Evolutionary conservation across 2,329 filamentous ascomycete genomes (phyloP), one percentile per base, ranked within the genome.

Genomic region (Fusarium mundagurra): DNA sequence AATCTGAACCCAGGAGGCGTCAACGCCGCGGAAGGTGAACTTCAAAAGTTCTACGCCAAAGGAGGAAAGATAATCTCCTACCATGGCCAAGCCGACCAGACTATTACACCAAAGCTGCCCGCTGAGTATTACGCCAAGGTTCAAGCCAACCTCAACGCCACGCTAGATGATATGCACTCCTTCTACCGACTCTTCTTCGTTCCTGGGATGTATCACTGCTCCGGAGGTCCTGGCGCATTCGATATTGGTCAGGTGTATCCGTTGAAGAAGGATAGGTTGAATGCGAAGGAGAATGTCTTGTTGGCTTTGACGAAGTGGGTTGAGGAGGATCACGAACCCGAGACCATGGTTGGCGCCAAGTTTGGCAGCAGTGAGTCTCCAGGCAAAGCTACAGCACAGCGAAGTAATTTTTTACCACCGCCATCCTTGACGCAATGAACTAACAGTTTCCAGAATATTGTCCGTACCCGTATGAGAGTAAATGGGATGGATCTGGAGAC

Each of bases 181-280:
- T 67, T 67, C 29, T 67, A 67, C 20, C 24, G 62, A 1, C 65
- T 61, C 0, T 67, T 67, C 17, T 67, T 67, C 1, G n/a, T 67
- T 9, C 62, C 65, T 1, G 65, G 65, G 9, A 67, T 67, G 65
- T 67, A 67, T 17, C 62, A 67, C 34, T 67, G 65, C 6, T 38
- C 29, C 0, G 62, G 62, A 5, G 62, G 65, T 4, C 65, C 39
- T 20, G 65, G 65, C 2, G 39, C 65, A 17, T 34, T 53, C 3
- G 63, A 68, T 29, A 17, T 68, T 8, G 63, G 65, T 5, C 63
- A 68, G 12, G 65, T 31, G 1, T 68, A 61, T 9, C 65, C 65
- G 4, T 33, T 68, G 39, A 57, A 68, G 9, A 18, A 47, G 13
- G 20, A 48, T 9, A 45, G 65, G 9, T 10, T 67, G 1, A 68